Base-by-base conservation (phyloP, 176 grass and related monocot species). In the Phyllostachys edulis region DNA sequence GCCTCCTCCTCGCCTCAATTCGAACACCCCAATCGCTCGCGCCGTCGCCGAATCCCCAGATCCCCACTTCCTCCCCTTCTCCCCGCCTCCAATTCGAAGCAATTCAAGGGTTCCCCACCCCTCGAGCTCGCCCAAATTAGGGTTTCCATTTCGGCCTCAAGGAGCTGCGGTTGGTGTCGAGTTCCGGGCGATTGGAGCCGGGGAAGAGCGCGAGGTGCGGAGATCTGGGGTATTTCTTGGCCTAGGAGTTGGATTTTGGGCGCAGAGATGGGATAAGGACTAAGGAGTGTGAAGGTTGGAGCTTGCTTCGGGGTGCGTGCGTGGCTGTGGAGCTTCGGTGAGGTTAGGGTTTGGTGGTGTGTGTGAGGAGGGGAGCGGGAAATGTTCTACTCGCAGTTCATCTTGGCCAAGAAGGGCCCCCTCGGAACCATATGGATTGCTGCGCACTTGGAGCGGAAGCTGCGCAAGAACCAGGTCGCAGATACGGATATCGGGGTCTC, bases 371-470 rank as follows among this genome's bases (percentile, higher is more conserved):
- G 81, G 80, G 39, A 65, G 68, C 26, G 52, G 81, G 86, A 94
- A 23, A 99, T 99, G 97, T 99, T 99, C 86, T 99, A 99, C 77
- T 99, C 97, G 15, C 97, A 99, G 97, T 99, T 99, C 91, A 99
- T 99, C 63, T 91, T 99, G 93, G 97, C 97, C 81, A 99, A 99
- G 87, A 99, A 99, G 70, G 97, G 97, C 9, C 97, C 97, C 2
- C 97, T 99, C 23, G 97, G 97, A 56, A 99, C 97, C 14, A 99
- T 99, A 92, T 99, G 97, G 97, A 99, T 99, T 63, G 97, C 97
- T 5, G 97, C 97, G 18, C 97, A 99, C 88, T 88, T 99, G 81
- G 97, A 99, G 91, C 86, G 97, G 55, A 99, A 99, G 81, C 85
- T 99, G 67, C 89, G 97, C 52, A 99, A 92, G 86, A 99, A 99